phyloP scores from a whole-genome alignment of 2,329 filamentous ascomycete species.

The Metarhizium guizhouense region DNA sequence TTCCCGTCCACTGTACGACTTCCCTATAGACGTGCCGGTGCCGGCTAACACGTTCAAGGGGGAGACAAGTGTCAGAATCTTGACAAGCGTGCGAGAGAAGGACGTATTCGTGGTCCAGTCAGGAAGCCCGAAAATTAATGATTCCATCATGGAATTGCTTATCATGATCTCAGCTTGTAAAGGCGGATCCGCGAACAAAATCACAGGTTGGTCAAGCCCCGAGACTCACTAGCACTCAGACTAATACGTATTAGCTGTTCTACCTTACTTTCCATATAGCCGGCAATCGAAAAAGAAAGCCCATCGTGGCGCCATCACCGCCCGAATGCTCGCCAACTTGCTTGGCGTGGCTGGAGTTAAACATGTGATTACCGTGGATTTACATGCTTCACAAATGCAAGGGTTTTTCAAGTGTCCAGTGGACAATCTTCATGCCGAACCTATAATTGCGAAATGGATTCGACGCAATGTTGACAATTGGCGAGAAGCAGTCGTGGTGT shows the following conservation, averaged over 20 bases:
- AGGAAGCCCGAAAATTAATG: slow-evolving; percentile 91
- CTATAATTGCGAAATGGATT: slow-evolving; percentile 92
- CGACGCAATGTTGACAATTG: slow-evolving; percentile 78
- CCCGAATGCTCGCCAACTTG: slow-evolving; percentile 92
- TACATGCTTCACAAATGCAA: slow-evolving; percentile 98
- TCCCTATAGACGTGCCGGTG: slow-evolving; percentile 6
- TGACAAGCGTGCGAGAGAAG: slow-evolving; percentile 82
- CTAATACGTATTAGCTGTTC: slow-evolving; percentile 50
- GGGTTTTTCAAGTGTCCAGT: slow-evolving; percentile 98
- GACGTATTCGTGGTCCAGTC: slow-evolving; percentile 99
- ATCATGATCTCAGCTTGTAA: slow-evolving; percentile 99
- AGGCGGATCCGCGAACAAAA: slow-evolving; percentile 90
- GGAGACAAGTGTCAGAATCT: slow-evolving; percentile 60
- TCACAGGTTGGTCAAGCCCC: slow-evolving; percentile 65
- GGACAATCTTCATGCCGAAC: slow-evolving; percentile 94
- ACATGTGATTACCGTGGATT: slow-evolving; percentile 94
- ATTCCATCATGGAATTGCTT: slow-evolving; percentile 97
- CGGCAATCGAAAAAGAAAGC: slow-evolving; percentile 99
- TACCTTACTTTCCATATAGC: slow-evolving; percentile 97
- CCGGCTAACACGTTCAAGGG: slow-evolving; percentile 34
- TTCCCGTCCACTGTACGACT: not conserved
- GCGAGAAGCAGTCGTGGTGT: slow-evolving; percentile 90
- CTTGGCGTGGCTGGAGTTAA: slow-evolving; percentile 89
- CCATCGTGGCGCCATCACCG: slow-evolving; percentile 90
- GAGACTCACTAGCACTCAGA: slow-evolving; percentile 1